Evolutionary conservation across 441 rosid species (phyloP).

Genomic region (Lepidium campestre): DNA sequence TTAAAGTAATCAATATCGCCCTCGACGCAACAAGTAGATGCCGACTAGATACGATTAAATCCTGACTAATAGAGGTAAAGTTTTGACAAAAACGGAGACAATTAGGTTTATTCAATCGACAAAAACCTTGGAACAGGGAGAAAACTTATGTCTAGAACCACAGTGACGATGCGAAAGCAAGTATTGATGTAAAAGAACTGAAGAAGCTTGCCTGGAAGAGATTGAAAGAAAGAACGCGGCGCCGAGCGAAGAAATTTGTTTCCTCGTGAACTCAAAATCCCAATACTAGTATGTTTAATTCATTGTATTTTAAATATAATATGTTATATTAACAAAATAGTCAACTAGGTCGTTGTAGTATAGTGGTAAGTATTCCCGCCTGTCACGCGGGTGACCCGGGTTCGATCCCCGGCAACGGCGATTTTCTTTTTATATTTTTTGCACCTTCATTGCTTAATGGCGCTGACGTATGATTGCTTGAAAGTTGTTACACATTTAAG

Average conservation of each 20-base stretch:
- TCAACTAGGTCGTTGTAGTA: constrained; percentile 58
- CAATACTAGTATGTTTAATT: too few relatives aligned
- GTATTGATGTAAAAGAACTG: neutral
- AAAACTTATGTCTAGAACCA: neutral
- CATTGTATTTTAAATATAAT: too few relatives aligned
- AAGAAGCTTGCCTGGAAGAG: neutral
- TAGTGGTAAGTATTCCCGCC: constrained; percentile 95
- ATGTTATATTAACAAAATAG: too few relatives aligned
- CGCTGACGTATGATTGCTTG: neutral
- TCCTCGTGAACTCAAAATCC: neutral
- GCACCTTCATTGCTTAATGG: neutral
- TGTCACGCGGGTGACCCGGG: constrained; percentile 40
- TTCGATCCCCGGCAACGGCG: constrained; percentile 25
- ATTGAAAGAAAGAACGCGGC: constrained; percentile 1
- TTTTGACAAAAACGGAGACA: neutral
- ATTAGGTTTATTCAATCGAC: neutral
- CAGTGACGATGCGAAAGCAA: neutral
- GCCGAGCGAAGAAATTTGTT: neutral
- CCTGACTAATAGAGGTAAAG: neutral
- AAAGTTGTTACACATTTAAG: neutral
- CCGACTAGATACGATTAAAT: neutral
- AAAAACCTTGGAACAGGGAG: neutral
- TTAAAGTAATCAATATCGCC: neutral
- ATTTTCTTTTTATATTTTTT: too few relatives aligned
- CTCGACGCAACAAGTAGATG: neutral